Evolutionary conservation across 805 yeast genomes (phyloP), one percentile per base, ranked within the genome.

Genomic region (Ogataea chonburiensis): DNA sequence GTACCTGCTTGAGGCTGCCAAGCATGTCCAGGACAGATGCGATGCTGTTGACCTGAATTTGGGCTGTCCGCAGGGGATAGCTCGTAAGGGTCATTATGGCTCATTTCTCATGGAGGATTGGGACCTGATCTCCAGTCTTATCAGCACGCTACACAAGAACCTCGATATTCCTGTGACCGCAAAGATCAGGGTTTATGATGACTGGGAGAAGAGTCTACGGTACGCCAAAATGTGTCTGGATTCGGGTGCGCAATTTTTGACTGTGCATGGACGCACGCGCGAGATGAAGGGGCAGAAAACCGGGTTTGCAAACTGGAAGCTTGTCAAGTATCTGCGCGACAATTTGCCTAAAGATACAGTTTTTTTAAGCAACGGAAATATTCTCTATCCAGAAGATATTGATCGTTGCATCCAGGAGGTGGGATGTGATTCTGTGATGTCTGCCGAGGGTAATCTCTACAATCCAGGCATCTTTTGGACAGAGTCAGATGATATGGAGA

Each of bases 61-160:
- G 40, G 99, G 99, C 0, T 93, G 99, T 61, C 99, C 99, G 0
- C 99, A 93, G 61, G 96, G 96, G 1, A 93, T 93, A 43, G 99
- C 99, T 0, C 75, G 73, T 45, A 86, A 86, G 60, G 99, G 99
- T 0, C 82, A 86, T 46, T 93, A 93, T 58, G 99, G 99, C 1
- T 81, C 98, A 0, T 93, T 89, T 50, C 64, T 93, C 37, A 91
- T 89, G 96, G 99, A 93, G 39, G 96, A 93, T 53, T 93, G 98
- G 98, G 86, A 77, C 15, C 64, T 91, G 37, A 79, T 93, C 11
- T 70, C 77, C 52, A 72, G 67, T 34, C 68, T 93, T 42, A 88
- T 93, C 46, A 74, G 70, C 44, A 84, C 69, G 12, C 67, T 91
- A 34, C 95, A 88, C 60, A 73, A 70, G 0, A 79, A 87, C 51